Base-by-base conservation (phyloP, 169 alveolate species). In the Plasmodium fragile region DNA sequence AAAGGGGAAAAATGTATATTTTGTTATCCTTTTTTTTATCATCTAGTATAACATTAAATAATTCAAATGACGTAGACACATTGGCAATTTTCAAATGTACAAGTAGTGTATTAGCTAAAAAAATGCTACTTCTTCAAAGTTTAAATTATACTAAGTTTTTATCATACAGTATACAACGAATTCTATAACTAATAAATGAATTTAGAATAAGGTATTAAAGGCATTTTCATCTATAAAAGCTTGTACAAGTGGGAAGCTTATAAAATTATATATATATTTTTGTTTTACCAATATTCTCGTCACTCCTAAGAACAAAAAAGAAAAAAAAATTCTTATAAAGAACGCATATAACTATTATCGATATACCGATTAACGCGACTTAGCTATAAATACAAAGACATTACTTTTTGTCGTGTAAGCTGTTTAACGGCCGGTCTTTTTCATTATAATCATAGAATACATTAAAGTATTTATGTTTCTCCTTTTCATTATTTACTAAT, bases 401-500 rank as follows among this genome's bases (percentile, higher is more conserved):
- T 87, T 78, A 87, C 93, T 65, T 87, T 78, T 87, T 85, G 16
- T 69, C 73, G 41, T n/a, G 53, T 41, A 78, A 1, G 70, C 65
- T 77, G 43, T 71, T 39, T 49, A 52, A 5, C 34, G 28, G 75
- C 49, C 18, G 80, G 11, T 87, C 87, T 65, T 39, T 75, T 55
- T 87, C 89, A 32, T 78, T 32, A 39, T 30, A 22, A 28, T 71
- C 69, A 59, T 87, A 41, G 81, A 77, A 39, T 87, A 87, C 22
- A 77, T 87, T 71, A 65, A 45, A 87, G 70, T 87, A 71, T 52
- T 77, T 87, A 49, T 87, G 93, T 78, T 87, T 87, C 81, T 87
- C 93, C 28, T 87, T 87, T 87, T 87, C 82, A 75, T 77, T 55
- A 59, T 87, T 75, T 77, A 87, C 79, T 87, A 77, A 87, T 71